Base-by-base conservation (phyloP, 116 monocot genomes). In the Phalaenopsis hybrid region DNA sequence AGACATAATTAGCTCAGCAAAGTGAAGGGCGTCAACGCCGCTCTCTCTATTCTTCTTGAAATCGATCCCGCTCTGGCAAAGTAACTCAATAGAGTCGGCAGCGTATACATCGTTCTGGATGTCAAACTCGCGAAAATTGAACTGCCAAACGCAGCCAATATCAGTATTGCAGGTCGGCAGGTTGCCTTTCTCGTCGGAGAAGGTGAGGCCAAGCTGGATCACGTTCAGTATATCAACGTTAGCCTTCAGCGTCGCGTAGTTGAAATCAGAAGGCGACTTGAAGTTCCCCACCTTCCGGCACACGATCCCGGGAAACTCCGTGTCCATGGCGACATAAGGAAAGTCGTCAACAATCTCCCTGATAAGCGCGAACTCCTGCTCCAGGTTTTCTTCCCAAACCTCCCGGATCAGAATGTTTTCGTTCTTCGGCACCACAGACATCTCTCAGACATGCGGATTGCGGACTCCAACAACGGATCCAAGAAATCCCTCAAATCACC, bases 151-250 rank as follows among this genome's bases (percentile, higher is more conserved):
- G 55, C 81, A 81, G 15, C 81, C 52, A 18, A 51, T 37, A 18
- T 68, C 81, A 2, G 72, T 74, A 23, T 65, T 69, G 20, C 52
- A 74, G 31, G 49, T 28, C 9, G 81, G 81, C 11, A 81, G 81
- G 74, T 81, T 81, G 6, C 81, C 81, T 8, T 9, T 3, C 48
- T 68, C 51, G n/a, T 81, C 74, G 7, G 72, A 81, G 74, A 81
- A 81, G 37, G 81, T 81, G 52, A 81, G 73, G 17, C 81, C 81
- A n/a, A 81, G 81, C 57, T 81, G 81, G 81, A 81, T 81, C 37
- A 81, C 55, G n/a, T 81, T 81, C 34, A 81, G 57, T 74, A 81
- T 81, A 31, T 81, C 81, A 4, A 81, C 81, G 74, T 81, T 81
- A 73, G 81, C 49, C 37, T 81, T 81, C 3, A 81, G 57, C 52